phyloP scores from a whole-genome alignment of 2,329 filamentous ascomycete species.

The Pseudocercospora cruenta region DNA sequence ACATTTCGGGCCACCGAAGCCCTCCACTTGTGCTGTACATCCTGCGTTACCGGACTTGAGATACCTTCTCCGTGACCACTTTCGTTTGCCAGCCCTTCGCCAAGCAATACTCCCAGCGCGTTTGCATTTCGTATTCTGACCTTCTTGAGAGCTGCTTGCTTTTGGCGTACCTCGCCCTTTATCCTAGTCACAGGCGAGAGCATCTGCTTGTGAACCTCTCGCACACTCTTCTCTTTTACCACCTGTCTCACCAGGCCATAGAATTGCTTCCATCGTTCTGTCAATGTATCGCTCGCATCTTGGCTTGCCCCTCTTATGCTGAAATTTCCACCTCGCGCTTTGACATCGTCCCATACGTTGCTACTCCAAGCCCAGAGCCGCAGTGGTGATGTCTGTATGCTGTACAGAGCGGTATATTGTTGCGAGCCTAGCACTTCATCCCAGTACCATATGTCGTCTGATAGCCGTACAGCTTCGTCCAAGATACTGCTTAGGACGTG shows the following conservation, averaged over 20 bases:
- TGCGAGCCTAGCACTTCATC: slow-evolving; percentile 82
- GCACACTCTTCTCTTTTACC: slow-evolving; percentile 71
- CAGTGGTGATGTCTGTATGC: slow-evolving; percentile 80
- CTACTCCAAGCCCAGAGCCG: slow-evolving; percentile 72
- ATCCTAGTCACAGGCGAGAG: slow-evolving; percentile 78
- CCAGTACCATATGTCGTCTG: slow-evolving; percentile 94
- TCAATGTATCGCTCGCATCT: slow-evolving; percentile 37
- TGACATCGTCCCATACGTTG: slow-evolving; percentile 70
- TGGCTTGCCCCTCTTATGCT: slow-evolving; percentile 31
- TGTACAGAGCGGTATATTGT: slow-evolving; percentile 78
- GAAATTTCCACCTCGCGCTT: slow-evolving; percentile 40
- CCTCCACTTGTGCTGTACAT: slow-evolving; percentile 63
- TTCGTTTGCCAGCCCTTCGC: slow-evolving; percentile 73
- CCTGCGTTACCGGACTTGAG: slow-evolving; percentile 31
- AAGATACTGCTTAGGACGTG: slow-evolving; percentile 75
- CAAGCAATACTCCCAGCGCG: slow-evolving; percentile 82
- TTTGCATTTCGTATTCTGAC: slow-evolving; percentile 81
- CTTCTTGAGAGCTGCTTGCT: slow-evolving; percentile 71
- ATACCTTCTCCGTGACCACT: slow-evolving; percentile 42
- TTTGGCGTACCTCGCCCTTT: slow-evolving; percentile 73
- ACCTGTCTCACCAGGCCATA: slow-evolving; percentile 79
- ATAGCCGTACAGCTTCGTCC: slow-evolving; percentile 80
- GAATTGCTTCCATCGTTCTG: slow-evolving; percentile 56
- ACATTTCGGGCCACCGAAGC: slow-evolving; percentile 78
- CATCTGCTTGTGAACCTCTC: slow-evolving; percentile 70